Evolutionary conservation across 2,329 filamentous ascomycete species (phyloP), one percentile per base, ranked within the genome.

Genomic region (Neofusicoccum umdonicola): DNA sequence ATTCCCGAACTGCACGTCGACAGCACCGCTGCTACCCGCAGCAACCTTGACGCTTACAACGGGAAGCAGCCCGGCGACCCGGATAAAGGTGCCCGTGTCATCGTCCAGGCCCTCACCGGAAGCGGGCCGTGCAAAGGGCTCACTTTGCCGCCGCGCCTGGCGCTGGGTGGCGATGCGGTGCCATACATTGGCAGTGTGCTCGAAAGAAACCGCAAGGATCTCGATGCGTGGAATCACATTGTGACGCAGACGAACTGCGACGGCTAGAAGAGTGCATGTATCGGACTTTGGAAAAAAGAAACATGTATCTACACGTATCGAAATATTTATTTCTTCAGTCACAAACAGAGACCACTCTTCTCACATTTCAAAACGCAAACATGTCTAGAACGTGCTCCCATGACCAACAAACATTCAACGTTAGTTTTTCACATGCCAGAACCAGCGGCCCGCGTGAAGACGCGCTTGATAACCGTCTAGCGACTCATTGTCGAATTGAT

Each of bases 21-120:
- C 66, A 77, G 81, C 15, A 80, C 81, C 0, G 50, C 50, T 1
- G 34, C 8, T 11, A n/a, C 50, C 9, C 27, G 50, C 50, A 12
- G n/a, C 22, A 5, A 5, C 27, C 8, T 52, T 1, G n/a, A 8
- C 9, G 50, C 50, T 19, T 45, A 44, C 42, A 45, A 48, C 34
- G 17, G n/a, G 37, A 61, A 35, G 41, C 85, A 88, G 74, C 80
- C 77, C 0, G 86, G 86, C 0, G 84, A 88, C 69, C 80, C 85
- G 4, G 74, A 72, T 19, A 87, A 87, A 76, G 86, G 83, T 0
- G 75, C 77, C 5, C 78, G 74, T 63, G 79, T 84, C 1, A 77
- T 87, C 31, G 78, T 88, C 4, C 86, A 89, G 67, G 77, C 86
- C 12, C 68, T 89, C 68, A 86, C 83, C 7, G 76, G 76, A 76